A percentile compares a stretch with the other conserved stretches of the same genome.
Conservation (phyloP, 2,329 filamentous ascomycete genomes). For the Fusarium palustre region DNA sequence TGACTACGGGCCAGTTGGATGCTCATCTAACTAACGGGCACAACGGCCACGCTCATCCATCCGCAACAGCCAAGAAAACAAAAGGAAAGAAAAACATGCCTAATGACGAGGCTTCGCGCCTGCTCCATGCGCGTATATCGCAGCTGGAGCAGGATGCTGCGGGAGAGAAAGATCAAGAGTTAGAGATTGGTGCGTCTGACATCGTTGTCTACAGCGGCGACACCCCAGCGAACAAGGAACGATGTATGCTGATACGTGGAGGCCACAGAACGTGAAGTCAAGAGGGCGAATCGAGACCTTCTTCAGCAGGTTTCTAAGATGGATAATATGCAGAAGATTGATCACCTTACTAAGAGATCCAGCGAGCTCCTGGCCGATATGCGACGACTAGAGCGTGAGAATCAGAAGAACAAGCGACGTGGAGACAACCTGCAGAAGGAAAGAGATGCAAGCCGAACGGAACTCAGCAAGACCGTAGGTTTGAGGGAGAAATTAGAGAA, state of each 20-base stretch:
- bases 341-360: conserved; percentile 89
- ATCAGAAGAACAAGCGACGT: conserved; percentile 94
- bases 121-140: conserved; percentile 92
- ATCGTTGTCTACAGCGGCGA: conserved; percentile 29
- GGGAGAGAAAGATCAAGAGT: conserved; percentile 93
- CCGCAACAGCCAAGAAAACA: conserved; percentile 72
- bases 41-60: conserved; percentile 54
- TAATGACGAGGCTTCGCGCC: conserved; percentile 88
- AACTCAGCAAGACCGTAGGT: conserved; percentile 88
- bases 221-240: conserved; percentile 16
- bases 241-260: conserved; percentile 45
- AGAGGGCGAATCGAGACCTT: conserved; percentile 91
- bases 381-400: conserved; percentile 94
- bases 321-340: conserved; percentile 90
- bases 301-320: conserved; percentile 90
- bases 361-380: conserved; percentile 92
- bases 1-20: conserved; percentile 58
- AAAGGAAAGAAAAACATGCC: conserved; percentile 89
- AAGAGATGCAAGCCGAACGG: conserved; percentile 87
- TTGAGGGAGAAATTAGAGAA: conserved; percentile 98
- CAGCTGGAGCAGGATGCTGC: conserved; percentile 94
- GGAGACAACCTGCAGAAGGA: conserved; percentile 96
- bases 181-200: conserved; percentile 83
- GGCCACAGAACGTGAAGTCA: conserved; percentile 85
- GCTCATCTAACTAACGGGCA: conserved; percentile 58